phyloP scores from a whole-genome alignment of 441 rosid species.

The Populus trichocarpa region DNA sequence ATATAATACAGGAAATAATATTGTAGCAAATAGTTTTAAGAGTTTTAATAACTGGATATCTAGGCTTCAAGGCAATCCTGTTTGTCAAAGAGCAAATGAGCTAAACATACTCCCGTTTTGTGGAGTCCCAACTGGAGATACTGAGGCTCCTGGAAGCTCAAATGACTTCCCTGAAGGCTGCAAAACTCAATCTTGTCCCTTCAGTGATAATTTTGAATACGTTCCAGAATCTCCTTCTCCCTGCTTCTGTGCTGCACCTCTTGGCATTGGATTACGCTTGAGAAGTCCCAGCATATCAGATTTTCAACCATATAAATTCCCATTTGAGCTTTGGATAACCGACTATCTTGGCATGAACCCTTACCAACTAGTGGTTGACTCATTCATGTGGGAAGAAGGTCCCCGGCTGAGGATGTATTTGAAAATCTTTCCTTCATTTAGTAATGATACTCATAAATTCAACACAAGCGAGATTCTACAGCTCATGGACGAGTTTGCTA shows the following conservation, averaged over 20 bases:
- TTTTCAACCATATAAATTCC: slow-evolving; percentile 20
- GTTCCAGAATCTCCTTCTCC: slow-evolving; percentile 15
- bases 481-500: slow-evolving; percentile 22
- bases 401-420: slow-evolving; percentile 30
- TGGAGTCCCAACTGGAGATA: slow-evolving; percentile 12
- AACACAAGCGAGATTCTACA: slow-evolving; percentile 27
- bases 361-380: slow-evolving; percentile 28
- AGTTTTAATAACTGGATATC: not conserved
- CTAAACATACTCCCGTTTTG: slow-evolving; percentile 27
- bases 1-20: not conserved
- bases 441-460: slow-evolving; percentile 12
- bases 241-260: slow-evolving; percentile 40
- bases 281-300: slow-evolving; percentile 35
- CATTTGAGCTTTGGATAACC: slow-evolving; percentile 19
- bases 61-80: slow-evolving; percentile 42
- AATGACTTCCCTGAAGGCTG: slow-evolving; percentile 17
- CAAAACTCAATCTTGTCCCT: slow-evolving; percentile 28
- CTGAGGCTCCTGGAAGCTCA: slow-evolving; percentile 1
- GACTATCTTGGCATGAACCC: slow-evolving; percentile 4
- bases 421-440: slow-evolving; percentile 28
- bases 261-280: slow-evolving; percentile 29
- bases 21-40: not conserved
- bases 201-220: slow-evolving; percentile 21
- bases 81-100: slow-evolving; percentile 22
- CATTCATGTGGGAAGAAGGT: slow-evolving; percentile 30